Percentiles rank a stretch among this genome's conserved stretches.
Conservation (phyloP, 148 eudicot species). For the Agrostemma githago region DNA sequence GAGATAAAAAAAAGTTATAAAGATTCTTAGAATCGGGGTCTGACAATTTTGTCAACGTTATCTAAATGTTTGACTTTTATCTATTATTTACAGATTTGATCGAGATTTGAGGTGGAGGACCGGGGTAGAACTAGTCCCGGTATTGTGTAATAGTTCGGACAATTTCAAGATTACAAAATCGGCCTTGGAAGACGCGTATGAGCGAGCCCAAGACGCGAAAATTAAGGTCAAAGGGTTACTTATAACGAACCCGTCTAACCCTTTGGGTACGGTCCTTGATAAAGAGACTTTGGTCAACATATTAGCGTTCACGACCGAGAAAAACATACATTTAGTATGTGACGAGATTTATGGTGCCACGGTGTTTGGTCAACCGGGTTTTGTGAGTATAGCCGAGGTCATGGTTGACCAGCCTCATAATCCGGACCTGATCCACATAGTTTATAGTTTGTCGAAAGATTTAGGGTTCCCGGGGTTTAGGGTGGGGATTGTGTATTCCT, state of each 20-base stretch:
- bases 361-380: constrained; percentile 21
- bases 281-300: constrained; percentile 26
- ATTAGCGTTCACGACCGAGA: constrained; percentile 31
- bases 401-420: constrained; percentile 18
- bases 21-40: no score
- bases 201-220: constrained; percentile 29
- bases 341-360: constrained; percentile 42
- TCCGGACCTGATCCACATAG: constrained; percentile 39
- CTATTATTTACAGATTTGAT: constrained; percentile 37
- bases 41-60: no score
- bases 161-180: constrained; percentile 33
- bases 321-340: constrained; percentile 38
- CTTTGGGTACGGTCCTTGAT: constrained; percentile 41
- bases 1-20: background rate
- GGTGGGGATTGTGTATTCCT: constrained; percentile 55
- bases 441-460: constrained; percentile 49
- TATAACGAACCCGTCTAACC: constrained; percentile 52
- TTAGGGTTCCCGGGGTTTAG: constrained; percentile 57
- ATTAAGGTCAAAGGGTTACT: constrained; percentile 42
- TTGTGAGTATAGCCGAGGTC: constrained; percentile 33
- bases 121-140: constrained; percentile 39
- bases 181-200: constrained; percentile 40
- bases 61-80: background rate
- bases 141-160: constrained; percentile 37
- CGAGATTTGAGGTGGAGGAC: constrained; percentile 55